Evolutionary conservation across 2,329 filamentous ascomycete genomes (phyloP).

Genomic region (Penicillium aurantiogriseum): DNA sequence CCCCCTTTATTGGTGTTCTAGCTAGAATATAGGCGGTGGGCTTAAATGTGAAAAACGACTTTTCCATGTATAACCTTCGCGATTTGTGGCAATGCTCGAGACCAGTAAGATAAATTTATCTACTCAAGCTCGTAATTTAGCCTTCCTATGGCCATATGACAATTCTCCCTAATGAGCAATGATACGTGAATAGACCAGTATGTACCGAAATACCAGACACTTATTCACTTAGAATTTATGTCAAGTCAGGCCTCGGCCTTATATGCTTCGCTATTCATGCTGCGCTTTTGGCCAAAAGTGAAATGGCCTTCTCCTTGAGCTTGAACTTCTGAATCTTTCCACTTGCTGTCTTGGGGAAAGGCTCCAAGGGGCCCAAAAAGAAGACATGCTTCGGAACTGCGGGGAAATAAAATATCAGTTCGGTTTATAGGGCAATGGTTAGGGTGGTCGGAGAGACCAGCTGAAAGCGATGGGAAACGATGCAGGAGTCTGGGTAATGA

Average conservation of each 20-base stretch:
- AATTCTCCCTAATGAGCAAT: background rate
- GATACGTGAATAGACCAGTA: background rate
- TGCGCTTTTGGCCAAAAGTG: slow-evolving; percentile 42
- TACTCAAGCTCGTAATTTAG: background rate
- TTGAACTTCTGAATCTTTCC: slow-evolving; percentile 97
- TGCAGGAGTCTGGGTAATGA: slow-evolving; percentile 4
- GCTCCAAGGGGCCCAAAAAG: slow-evolving; percentile 59
- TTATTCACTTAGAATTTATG: background rate
- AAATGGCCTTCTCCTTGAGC: slow-evolving; percentile 65
- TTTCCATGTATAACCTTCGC: background rate
- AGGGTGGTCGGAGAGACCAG: background rate
- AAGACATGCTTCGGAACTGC: slow-evolving; percentile 84
- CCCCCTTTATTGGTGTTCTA: too few species aligned
- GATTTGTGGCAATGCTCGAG: background rate
- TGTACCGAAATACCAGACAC: background rate
- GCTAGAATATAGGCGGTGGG: too few species aligned
- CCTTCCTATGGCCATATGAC: background rate
- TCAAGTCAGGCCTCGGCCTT: background rate
- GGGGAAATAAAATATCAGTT: background rate
- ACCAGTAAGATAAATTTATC: background rate
- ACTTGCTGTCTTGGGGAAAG: slow-evolving; percentile 92
- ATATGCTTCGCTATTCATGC: background rate
- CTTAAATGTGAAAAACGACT: too few species aligned
- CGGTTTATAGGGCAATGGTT: background rate
- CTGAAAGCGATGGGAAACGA: background rate